Percentiles rank a stretch among this genome's conserved stretches.
phyloP scores from a whole-genome alignment of 768 basidiomycete genomes.

The Serendipita sp. region DNA sequence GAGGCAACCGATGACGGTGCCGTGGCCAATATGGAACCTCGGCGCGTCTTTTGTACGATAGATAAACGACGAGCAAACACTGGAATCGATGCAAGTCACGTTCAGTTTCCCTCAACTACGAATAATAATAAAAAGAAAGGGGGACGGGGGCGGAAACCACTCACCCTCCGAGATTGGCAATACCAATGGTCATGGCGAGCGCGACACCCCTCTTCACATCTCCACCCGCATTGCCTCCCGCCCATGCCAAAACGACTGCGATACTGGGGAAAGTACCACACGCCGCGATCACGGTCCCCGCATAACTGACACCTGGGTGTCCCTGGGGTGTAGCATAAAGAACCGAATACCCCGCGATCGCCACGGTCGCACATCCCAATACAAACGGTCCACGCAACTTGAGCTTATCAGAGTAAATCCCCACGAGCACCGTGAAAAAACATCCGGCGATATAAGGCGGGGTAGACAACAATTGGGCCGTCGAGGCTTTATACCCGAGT shows the following conservation, averaged over 20 bases:
- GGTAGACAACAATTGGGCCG: constrained; percentile 35
- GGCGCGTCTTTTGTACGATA: constrained; percentile 21
- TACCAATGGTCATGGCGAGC: constrained; percentile 36
- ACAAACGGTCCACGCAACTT: constrained; percentile 34
- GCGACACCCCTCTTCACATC: constrained; percentile 36
- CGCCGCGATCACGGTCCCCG: constrained; percentile 33
- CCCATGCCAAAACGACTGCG: constrained; percentile 36
- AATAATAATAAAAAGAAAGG: constrained; percentile 16
- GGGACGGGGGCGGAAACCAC: constrained; percentile 2
- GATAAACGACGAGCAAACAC: constrained; percentile 28
- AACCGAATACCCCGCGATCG: constrained; percentile 37
- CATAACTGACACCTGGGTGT: constrained; percentile 27
- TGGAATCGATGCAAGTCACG: constrained; percentile 14
- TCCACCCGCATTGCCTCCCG: constrained; percentile 37
- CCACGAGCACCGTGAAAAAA: constrained; percentile 33
- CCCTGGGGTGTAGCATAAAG: constrained; percentile 29
- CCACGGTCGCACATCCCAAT: constrained; percentile 25
- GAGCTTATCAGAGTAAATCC: constrained; percentile 21
- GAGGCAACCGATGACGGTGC: constrained; percentile 23
- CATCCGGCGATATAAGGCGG: constrained; percentile 40
- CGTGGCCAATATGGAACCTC: constrained; percentile 23
- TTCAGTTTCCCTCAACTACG: too few relatives aligned
- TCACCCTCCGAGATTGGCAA: constrained; percentile 40
- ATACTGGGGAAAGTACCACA: constrained; percentile 38
- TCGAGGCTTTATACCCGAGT: constrained; percentile 35